Base-by-base conservation (phyloP, 768 basidiomycete genomes). In the Pulveroboletus sp. region DNA sequence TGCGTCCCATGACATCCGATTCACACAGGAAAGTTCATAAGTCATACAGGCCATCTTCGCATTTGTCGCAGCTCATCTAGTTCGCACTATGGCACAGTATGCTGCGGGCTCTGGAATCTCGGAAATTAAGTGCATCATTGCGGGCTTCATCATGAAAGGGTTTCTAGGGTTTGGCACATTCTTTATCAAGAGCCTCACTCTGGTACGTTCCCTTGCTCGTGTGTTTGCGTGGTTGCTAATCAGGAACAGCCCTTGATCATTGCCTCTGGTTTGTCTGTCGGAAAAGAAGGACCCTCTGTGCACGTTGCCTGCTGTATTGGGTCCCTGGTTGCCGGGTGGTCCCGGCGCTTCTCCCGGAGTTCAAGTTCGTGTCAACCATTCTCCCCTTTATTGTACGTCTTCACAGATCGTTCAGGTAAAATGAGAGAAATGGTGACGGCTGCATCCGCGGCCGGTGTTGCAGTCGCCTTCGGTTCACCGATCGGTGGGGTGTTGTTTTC, bases 91-190 rank as follows among this genome's bases (percentile, higher is more conserved):
- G 60, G 94, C 95, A 9, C 94, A 85, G 45, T 95, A 95, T 67
- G 94, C 97, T 13, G 97, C 97, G 17, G 94, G 97, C 6, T 97
- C 94, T 50, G 97, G 97, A 43, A 98, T 99, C 40, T 92, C 94
- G 19, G 97, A 99, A 69, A 97, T 99, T 69, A 99, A 98, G 62
- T 97, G 93, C 64, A 97, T 98, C 58, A 74, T 99, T 25, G 91
- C 90, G 9, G 97, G 97, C 4, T 99, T 99, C 70, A 78, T 94
- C 57, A 97, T 99, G 89, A 85, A 97, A 66, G 93, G 94, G 0
- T 99, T 87, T 68, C 77, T 98, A 31, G 88, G 92, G 13, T 83
- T 87, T 51, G 82, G 85, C 64, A 98, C 97, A 2, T 87, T 97
- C 56, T 76, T 85, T 51, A 90, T 98, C 68, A 99, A 99, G 73